These are phyloP conservation scores for Yarrowia yakushimensis DNA, from an alignment of 805 yeast genomes.

Conservation along the genomic window DNA sequence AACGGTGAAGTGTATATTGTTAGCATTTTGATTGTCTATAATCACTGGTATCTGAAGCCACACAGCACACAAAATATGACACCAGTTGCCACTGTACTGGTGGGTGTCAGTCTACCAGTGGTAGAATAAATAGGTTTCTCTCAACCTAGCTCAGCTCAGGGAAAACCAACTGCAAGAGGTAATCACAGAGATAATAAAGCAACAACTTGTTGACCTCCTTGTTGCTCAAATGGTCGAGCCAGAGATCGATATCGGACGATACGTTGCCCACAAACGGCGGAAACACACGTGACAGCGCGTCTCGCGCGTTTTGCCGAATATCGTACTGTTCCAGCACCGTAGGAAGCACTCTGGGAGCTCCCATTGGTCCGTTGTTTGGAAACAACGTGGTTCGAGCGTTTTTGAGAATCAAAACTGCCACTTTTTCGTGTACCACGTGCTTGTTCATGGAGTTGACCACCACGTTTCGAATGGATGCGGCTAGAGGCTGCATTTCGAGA, in stretches of 20 bases:
- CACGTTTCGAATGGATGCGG: slow-evolving; percentile 27
- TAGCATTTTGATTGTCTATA: no score
- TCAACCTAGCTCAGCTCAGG: slow-evolving; percentile 33
- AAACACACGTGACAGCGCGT: slow-evolving; percentile 29
- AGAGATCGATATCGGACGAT: slow-evolving; percentile 29
- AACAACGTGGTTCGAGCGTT: slow-evolving; percentile 43
- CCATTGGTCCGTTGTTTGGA: slow-evolving; percentile 51
- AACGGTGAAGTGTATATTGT: no score
- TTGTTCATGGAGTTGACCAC: slow-evolving; percentile 25
- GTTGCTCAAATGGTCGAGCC: slow-evolving; percentile 33
- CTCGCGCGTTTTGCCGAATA: slow-evolving; percentile 29
- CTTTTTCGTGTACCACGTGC: slow-evolving; percentile 25
- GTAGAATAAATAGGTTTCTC: neutral
- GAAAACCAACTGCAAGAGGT: slow-evolving; percentile 31
- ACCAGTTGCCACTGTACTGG: no score
- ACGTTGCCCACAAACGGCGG: slow-evolving; percentile 27
- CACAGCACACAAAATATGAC: no score
- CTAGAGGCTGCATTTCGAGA: slow-evolving; percentile 27
- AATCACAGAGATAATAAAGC: slow-evolving; percentile 33
- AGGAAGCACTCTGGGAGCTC: slow-evolving; percentile 47
- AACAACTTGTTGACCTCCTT: slow-evolving; percentile 36
- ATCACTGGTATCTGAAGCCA: no score
- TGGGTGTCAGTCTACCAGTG: no score
- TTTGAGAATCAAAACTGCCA: slow-evolving; percentile 33
- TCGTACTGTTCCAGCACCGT: slow-evolving; percentile 40